Percentiles rank a stretch among this genome's conserved stretches.
phyloP scores from a whole-genome alignment of 176 grass and related monocot genomes.

The maize (Zea mays) region Zm-B73-REFERENCE-NAM-5.0 NC_050103.1:142038001-142038500 shows the following conservation, averaged over 20 bases:
- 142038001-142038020: constrained; percentile 6
- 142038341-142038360: constrained; percentile 34
- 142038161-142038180: constrained; percentile 36
- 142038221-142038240: constrained; percentile 77
- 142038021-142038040: not conserved
- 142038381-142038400: constrained; percentile 52
- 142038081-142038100: constrained; percentile 1
- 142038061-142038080: not conserved
- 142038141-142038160: not conserved
- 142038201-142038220: constrained; percentile 85
- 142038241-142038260: constrained; percentile 73
- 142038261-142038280: constrained; percentile 85
- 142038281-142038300: constrained; percentile 75
- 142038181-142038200: constrained; percentile 68
- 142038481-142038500: constrained; percentile 69
- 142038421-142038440: constrained; percentile 18
- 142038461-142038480: constrained; percentile 33
- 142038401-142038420: not conserved
- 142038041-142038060: not conserved
- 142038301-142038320: constrained; percentile 62
- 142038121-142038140: not conserved
- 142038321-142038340: constrained; percentile 56
- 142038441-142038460: constrained; percentile 49
- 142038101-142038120: not conserved
- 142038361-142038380: not conserved